Evolutionary conservation across 2,329 filamentous ascomycete genomes (phyloP).

Genomic region (Claviceps fusiformis): DNA sequence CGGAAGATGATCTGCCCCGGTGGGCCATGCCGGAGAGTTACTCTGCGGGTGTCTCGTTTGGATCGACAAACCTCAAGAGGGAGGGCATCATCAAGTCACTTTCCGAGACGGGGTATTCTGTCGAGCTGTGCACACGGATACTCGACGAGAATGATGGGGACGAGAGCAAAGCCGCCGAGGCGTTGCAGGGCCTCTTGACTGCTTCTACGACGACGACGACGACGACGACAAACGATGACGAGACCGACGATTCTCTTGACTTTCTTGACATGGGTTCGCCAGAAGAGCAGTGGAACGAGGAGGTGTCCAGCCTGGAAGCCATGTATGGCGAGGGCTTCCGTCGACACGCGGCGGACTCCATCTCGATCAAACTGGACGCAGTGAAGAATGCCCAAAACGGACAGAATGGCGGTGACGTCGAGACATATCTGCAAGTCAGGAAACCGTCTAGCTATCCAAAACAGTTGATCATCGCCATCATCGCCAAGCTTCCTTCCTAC

Average conservation of each 20-base stretch:
- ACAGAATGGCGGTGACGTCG: slow-evolving; percentile 31
- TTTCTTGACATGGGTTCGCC: slow-evolving; percentile 36
- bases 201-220: slow-evolving; percentile 7
- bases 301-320: slow-evolving; percentile 69
- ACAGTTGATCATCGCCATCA: slow-evolving; percentile 54
- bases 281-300: slow-evolving; percentile 67
- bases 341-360: slow-evolving; percentile 46
- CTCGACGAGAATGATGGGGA: slow-evolving; percentile 58
- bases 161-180: slow-evolving; percentile 64
- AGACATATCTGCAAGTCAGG: slow-evolving; percentile 51
- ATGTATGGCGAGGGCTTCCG: slow-evolving; percentile 69
- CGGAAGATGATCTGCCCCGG: slow-evolving; percentile 85
- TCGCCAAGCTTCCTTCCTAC: slow-evolving; percentile 69
- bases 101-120: slow-evolving; percentile 68
- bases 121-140: slow-evolving; percentile 68
- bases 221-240: slow-evolving; percentile 1
- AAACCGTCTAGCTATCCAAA: slow-evolving; percentile 62
- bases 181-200: slow-evolving; percentile 48
- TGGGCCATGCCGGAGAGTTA: slow-evolving; percentile 92
- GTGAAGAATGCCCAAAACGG: slow-evolving; percentile 41
- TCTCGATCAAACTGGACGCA: slow-evolving; percentile 52
- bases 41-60: slow-evolving; percentile 77
- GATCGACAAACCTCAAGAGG: slow-evolving; percentile 63
- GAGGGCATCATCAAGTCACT: slow-evolving; percentile 76
- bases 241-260: slow-evolving; percentile 19